phyloP scores from a whole-genome alignment of 106 monocot species.

The Chionographis japonica region DNA sequence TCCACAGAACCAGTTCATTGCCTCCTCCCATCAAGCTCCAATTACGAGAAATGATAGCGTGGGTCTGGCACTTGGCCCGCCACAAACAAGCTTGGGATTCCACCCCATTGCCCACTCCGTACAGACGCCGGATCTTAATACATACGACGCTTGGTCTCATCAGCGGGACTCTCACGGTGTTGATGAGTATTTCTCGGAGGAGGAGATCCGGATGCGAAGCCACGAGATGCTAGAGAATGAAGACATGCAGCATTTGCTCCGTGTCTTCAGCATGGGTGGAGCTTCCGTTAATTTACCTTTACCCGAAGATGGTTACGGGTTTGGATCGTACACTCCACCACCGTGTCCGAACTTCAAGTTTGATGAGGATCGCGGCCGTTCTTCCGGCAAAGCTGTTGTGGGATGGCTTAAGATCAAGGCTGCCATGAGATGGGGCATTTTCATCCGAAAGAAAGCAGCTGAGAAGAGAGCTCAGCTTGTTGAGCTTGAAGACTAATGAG shows the following conservation, averaged over 20 bases:
- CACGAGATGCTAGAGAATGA: constrained; percentile 48
- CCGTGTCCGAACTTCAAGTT: constrained; percentile 55
- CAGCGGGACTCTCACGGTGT: constrained; percentile 11
- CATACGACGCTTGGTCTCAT: constrained; percentile 24
- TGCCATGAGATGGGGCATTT: constrained; percentile 99
- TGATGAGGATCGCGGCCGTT: constrained; percentile 55
- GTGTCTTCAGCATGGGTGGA: constrained; percentile 42
- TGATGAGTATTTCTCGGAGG: constrained; percentile 34
- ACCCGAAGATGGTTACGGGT: constrained; percentile 57
- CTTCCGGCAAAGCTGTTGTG: constrained; percentile 86
- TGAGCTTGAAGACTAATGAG: constrained; percentile 63
- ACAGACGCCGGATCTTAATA: constrained; percentile 9
- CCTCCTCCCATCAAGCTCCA: constrained; percentile 15
- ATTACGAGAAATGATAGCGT: constrained; percentile 19
- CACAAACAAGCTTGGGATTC: constrained; percentile 16
- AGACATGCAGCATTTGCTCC: constrained; percentile 46
- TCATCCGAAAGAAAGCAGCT: constrained; percentile 90
- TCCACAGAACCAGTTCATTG: constrained; percentile 21
- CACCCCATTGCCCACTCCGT: constrained; percentile 9
- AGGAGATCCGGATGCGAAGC: constrained; percentile 46
- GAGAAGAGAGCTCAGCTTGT: constrained; percentile 86
- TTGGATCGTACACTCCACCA: constrained; percentile 49
- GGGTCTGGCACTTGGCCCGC: constrained; percentile 24
- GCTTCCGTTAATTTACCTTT: constrained; percentile 27
- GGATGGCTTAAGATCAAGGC: constrained; percentile 99